A percentile compares a stretch with the other conserved stretches of the same genome.
Conservation (phyloP, 352 stramenopile species). For the Pythium pectinolyticum region DNA sequence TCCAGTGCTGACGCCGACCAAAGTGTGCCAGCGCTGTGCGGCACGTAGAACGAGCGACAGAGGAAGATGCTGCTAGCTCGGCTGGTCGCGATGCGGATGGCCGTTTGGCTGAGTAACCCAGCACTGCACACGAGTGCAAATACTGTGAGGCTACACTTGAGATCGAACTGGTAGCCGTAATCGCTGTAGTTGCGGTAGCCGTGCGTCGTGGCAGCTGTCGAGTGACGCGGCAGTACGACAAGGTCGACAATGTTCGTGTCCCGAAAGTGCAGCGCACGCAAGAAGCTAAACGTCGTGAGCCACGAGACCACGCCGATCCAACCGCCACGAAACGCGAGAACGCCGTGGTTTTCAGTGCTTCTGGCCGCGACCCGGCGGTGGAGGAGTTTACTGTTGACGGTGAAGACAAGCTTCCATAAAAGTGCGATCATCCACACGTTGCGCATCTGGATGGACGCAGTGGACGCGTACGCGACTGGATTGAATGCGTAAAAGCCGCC, state of each 20-base stretch:
- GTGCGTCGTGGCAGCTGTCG: not conserved
- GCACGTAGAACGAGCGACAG: slow-evolving; percentile 24
- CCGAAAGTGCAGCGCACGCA: slow-evolving; percentile 13
- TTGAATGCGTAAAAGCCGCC: slow-evolving; percentile 17
- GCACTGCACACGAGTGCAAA: not conserved
- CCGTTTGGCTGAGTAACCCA: not conserved
- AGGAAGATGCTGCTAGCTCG: slow-evolving; percentile 4
- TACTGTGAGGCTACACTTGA: slow-evolving; percentile 4
- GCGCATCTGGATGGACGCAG: slow-evolving; percentile 29
- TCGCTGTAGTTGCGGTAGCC: not conserved
- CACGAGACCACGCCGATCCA: slow-evolving; percentile 15
- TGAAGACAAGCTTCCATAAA: slow-evolving; percentile 19
- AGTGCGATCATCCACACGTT: slow-evolving; percentile 32
- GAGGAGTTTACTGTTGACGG: not conserved
- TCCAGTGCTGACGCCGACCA: slow-evolving; percentile 15
- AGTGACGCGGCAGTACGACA: slow-evolving; percentile 4
- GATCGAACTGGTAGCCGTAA: slow-evolving; percentile 13
- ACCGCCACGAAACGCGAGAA: slow-evolving; percentile 11
- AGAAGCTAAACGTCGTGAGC: slow-evolving; percentile 20
- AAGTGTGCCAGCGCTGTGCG: slow-evolving; percentile 25
- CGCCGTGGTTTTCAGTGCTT: not conserved
- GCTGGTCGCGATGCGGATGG: not conserved
- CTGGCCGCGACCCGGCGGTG: not conserved
- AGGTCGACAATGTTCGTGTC: slow-evolving; percentile 19
- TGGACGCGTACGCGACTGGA: slow-evolving; percentile 8